Evolutionary conservation across 352 stramenopile genomes (phyloP).

Genomic region (Bremia lactucae): DNA sequence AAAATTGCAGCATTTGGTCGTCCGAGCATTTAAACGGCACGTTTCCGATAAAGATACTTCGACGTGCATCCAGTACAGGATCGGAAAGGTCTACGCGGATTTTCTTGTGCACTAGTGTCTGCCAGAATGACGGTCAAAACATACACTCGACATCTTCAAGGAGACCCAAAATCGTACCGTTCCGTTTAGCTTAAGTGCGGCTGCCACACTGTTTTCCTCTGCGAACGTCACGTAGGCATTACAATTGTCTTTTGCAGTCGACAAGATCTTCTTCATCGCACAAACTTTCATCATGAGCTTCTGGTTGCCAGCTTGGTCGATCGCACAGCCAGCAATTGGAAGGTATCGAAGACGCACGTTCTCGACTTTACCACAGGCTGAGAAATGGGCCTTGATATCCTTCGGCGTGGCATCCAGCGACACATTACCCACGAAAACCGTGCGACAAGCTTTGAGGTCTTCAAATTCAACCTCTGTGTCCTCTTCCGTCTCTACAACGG

Average conservation of each 20-base stretch:
- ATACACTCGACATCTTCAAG: not conserved
- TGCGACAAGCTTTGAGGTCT: constrained; percentile 66
- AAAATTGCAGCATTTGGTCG: constrained; percentile 59
- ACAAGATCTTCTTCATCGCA: constrained; percentile 81
- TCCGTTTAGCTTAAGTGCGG: constrained; percentile 62
- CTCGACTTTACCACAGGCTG: constrained; percentile 78
- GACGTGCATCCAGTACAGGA: constrained; percentile 59
- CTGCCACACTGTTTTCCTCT: constrained; percentile 38
- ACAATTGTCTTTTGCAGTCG: constrained; percentile 71
- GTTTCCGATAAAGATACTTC: constrained; percentile 87
- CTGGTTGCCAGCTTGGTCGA: constrained; percentile 84
- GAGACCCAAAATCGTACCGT: constrained; percentile 21
- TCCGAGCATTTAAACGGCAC: constrained; percentile 82
- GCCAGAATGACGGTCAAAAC: constrained; percentile 6
- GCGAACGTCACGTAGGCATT: constrained; percentile 89
- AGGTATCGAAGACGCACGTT: constrained; percentile 78
- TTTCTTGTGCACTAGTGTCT: constrained; percentile 51
- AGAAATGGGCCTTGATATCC: constrained; percentile 76
- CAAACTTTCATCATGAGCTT: constrained; percentile 88
- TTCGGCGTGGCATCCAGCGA: constrained; percentile 77
- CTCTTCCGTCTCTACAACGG: constrained; percentile 4
- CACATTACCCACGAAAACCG: constrained; percentile 89
- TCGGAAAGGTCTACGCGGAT: constrained; percentile 59
- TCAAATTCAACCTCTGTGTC: constrained; percentile 20
- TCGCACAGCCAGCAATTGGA: constrained; percentile 71